Conservation (phyloP, 2,329 filamentous ascomycete species). For the Calonectria naviculata region DNA sequence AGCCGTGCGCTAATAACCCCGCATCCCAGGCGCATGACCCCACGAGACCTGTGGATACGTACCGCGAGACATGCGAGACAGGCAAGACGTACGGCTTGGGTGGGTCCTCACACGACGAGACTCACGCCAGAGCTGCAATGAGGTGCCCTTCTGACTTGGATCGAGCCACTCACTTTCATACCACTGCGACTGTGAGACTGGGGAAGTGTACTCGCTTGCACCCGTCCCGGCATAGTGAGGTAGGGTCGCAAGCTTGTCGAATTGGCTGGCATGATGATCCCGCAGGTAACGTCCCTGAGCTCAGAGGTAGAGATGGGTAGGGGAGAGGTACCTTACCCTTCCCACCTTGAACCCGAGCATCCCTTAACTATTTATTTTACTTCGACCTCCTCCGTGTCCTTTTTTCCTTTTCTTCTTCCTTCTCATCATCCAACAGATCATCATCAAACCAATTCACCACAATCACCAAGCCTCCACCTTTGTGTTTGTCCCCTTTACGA, state of each 20-base stretch:
- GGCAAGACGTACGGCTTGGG: slow-evolving; percentile 28
- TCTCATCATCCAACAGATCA: slow-evolving; percentile 35
- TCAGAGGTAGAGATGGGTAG: slow-evolving; percentile 11
- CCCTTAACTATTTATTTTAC: slow-evolving; percentile 29
- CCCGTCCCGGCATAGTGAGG: slow-evolving; percentile 6
- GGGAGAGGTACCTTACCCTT: slow-evolving; percentile 14
- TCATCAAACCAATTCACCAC: slow-evolving; percentile 33
- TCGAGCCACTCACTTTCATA: slow-evolving; percentile 28
- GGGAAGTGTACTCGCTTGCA: slow-evolving; percentile 4
- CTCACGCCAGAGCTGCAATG: slow-evolving; percentile 27
- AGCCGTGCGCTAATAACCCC: slow-evolving; percentile 32
- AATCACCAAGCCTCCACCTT: slow-evolving; percentile 26
- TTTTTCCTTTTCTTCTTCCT: slow-evolving; percentile 35
- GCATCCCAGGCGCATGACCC: slow-evolving; percentile 35
- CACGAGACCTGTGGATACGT: slow-evolving; percentile 28
- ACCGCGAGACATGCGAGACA: slow-evolving; percentile 22
- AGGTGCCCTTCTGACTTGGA: slow-evolving; percentile 32
- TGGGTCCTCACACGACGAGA: slow-evolving; percentile 35
- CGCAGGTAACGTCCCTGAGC: slow-evolving; percentile 13
- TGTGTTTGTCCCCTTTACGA: slow-evolving; percentile 22
- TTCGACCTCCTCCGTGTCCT: slow-evolving; percentile 36
- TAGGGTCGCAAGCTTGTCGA: slow-evolving; percentile 9
- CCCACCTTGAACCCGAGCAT: slow-evolving; percentile 18
- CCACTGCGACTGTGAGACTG: slow-evolving; percentile 7
- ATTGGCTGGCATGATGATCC: slow-evolving; percentile 14